phyloP scores from a whole-genome alignment of 257 asterid species.

The Nicotiana attenuata region DNA sequence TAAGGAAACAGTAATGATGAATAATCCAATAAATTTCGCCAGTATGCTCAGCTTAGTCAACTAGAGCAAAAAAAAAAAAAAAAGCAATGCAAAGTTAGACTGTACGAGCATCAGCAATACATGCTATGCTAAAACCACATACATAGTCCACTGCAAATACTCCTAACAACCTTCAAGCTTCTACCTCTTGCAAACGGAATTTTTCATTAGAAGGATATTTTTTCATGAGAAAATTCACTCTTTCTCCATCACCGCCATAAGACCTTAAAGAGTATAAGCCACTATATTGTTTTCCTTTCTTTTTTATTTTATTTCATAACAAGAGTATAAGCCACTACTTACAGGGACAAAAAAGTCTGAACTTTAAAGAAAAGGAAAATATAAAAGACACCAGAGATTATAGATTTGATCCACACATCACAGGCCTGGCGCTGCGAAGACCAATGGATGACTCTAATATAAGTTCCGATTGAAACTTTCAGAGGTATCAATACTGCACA shows the following conservation, averaged over 20 bases:
- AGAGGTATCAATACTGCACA: neutral
- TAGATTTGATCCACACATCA: neutral
- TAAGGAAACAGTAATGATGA: neutral
- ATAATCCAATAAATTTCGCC: neutral
- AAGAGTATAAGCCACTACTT: neutral
- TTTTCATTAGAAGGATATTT: neutral
- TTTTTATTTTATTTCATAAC: neutral
- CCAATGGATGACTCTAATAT: neutral
- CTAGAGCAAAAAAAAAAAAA: neutral
- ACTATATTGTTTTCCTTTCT: neutral
- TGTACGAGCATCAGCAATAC: slow-evolving; percentile 7
- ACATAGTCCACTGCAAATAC: neutral
- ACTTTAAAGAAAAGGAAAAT: neutral
- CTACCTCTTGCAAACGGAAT: neutral
- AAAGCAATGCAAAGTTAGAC: neutral
- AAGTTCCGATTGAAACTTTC: neutral
- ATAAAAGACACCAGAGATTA: neutral
- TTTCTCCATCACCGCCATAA: neutral
- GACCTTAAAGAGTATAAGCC: neutral
- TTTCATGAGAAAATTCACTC: neutral
- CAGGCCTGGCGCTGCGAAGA: neutral
- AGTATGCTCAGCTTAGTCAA: neutral
- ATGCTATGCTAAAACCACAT: neutral
- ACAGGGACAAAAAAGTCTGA: neutral
- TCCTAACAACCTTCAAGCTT: neutral